Conservation (phyloP, 1,284 basidiomycete genomes). For the Cutaneotrichosporon spelunceum region DNA sequence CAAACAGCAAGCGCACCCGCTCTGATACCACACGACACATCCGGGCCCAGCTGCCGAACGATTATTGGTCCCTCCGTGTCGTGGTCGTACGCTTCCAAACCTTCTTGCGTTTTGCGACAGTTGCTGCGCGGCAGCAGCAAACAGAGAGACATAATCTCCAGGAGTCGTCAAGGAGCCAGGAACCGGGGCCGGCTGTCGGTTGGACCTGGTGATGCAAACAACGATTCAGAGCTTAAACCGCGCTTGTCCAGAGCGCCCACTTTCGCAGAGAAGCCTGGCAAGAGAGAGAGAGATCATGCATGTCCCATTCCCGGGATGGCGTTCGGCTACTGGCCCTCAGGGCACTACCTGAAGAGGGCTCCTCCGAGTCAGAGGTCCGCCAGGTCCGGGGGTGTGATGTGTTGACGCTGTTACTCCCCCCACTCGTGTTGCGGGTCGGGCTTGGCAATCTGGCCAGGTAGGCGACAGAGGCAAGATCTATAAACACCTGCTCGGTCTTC, state of each 20-base stretch:
- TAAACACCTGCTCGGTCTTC: neutral
- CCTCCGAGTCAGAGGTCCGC: no score
- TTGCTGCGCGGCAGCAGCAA: neutral
- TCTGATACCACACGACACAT: neutral
- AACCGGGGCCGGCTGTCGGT: neutral
- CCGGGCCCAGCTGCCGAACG: neutral
- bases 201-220: neutral
- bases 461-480: neutral
- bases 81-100: neutral
- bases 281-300: no score
- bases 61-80: neutral
- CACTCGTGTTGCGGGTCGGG: no score
- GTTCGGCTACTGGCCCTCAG: neutral
- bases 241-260: neutral
- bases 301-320: neutral
- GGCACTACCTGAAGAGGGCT: neutral
- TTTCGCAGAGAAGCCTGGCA: neutral
- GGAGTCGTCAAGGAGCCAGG: neutral
- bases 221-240: neutral
- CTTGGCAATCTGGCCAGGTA: neutral
- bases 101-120: neutral
- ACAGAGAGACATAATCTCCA: neutral
- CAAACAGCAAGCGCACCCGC: neutral
- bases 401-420: no score
- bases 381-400: neutral